Percentiles rank a stretch among this genome's conserved stretches.
These are phyloP conservation scores for Fusarium scirpi DNA, from an alignment of 2,329 filamentous ascomycete species.

Conservation along the genomic window DNA sequence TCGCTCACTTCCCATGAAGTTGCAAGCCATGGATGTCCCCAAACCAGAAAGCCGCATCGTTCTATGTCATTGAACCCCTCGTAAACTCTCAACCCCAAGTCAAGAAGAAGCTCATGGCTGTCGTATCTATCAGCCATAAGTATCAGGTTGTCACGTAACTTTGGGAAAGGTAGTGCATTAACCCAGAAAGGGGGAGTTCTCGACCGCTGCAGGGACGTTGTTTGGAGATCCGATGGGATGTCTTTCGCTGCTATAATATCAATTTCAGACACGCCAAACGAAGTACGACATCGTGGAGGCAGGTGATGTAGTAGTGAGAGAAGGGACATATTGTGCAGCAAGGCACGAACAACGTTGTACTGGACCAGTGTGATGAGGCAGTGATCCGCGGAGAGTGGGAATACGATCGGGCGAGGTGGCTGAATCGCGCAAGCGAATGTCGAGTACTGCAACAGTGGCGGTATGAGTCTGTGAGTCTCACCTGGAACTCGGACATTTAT, in stretches of 20 bases:
- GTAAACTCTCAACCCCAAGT: background rate
- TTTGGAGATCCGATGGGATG: background rate
- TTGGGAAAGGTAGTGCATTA: background rate
- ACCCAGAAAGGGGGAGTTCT: background rate
- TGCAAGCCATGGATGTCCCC: background rate
- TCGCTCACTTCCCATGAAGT: background rate
- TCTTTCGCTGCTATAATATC: rapidly evolving
- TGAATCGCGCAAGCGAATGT: background rate
- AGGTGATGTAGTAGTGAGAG: background rate
- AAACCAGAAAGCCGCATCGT: background rate
- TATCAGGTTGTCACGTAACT: background rate
- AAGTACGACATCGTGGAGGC: background rate
- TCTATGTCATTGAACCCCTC: background rate
- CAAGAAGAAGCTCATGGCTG: background rate
- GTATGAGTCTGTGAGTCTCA: background rate
- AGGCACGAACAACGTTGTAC: background rate
- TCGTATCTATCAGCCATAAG: background rate
- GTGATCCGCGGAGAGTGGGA: background rate
- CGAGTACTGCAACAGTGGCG: background rate
- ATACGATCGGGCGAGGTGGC: background rate
- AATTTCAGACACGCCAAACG: background rate
- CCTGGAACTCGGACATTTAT: rapidly evolving
- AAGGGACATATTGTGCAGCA: background rate
- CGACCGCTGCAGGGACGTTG: background rate
- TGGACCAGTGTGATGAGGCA: background rate